Evolutionary conservation across 164 flowering plant genomes (phyloP).

Genomic region (Cinnamomum micranthum): DNA sequence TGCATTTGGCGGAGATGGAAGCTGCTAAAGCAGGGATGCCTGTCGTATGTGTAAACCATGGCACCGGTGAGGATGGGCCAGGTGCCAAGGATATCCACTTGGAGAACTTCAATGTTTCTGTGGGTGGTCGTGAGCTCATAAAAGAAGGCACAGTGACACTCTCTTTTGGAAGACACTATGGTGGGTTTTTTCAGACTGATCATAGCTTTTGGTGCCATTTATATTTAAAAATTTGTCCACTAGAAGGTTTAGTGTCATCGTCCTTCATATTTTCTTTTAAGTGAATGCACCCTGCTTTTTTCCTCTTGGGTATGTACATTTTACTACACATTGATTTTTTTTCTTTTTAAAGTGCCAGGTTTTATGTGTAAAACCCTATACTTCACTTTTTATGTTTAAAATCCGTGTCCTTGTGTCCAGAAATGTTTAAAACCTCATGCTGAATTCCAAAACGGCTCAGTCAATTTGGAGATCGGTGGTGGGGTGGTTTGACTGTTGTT

Average conservation of each 20-base stretch:
- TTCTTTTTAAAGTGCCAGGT: too few species aligned
- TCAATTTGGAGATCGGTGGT: too few species aligned
- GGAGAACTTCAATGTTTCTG: slow-evolving; percentile 90
- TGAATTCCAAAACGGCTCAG: too few species aligned
- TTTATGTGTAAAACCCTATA: too few species aligned
- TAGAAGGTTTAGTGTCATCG: not conserved
- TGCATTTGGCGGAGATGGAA: slow-evolving; percentile 96
- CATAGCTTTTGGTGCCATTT: not conserved
- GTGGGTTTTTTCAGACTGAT: slow-evolving; percentile 33
- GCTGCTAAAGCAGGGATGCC: slow-evolving; percentile 98
- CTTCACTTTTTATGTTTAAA: too few species aligned
- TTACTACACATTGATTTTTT: too few species aligned
- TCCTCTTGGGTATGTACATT: not conserved
- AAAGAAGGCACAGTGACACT: slow-evolving; percentile 81
- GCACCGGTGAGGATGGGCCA: slow-evolving; percentile 43
- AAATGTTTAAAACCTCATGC: too few species aligned
- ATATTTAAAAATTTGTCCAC: not conserved
- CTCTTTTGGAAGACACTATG: slow-evolving; percentile 92
- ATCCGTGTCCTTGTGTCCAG: too few species aligned
- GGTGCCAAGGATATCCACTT: slow-evolving; percentile 80
- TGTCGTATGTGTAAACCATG: slow-evolving; percentile 76
- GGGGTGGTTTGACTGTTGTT: too few species aligned
- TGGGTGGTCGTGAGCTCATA: slow-evolving; percentile 97
- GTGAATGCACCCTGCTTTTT: not conserved
- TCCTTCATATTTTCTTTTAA: not conserved